Base-by-base conservation (phyloP, 352 stramenopile species). In the Pythium scleroteichum region DNA sequence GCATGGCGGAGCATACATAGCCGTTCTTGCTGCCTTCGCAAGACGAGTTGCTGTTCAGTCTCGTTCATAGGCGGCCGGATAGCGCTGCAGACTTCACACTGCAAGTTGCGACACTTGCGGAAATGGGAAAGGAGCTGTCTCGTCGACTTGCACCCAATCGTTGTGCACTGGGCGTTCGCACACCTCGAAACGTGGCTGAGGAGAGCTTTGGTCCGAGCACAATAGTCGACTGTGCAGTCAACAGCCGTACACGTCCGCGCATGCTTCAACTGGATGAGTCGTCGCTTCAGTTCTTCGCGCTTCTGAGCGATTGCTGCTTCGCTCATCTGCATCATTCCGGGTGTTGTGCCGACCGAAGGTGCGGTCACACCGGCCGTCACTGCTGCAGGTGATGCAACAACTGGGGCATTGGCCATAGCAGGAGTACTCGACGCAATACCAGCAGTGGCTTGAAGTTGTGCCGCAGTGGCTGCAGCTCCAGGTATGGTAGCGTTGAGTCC, bases 11-110 rank as follows among this genome's bases (percentile, higher is more conserved):
- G 68, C 87, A 96, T 94, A 42, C 85, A 96, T 16, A 96, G 53
- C 13, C 87, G 78, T 52, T 96, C 85, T 73, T 96, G 87, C 56
- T 96, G 87, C 4, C 85, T 71, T 26, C 87, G 85, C 40, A 96
- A 67, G 14, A 96, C 87, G 53, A 92, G 56, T 55, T 94, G 84
- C 62, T 92, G 84, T 60, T 96, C 85, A 8, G 77, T 92, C 41
- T 93, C 83, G 48, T 93, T 92, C 82, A 94, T 94, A 2, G 82
- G 86, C n/a, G 86, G 85, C 20, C 86, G 82, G 64, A 95, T 95
- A 29, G 86, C 86, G 49, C 81, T 93, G 61, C 86, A 95, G 1
- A 95, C 86, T 53, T 95, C 85, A 39, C 86, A 95, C 51, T 92
- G 81, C 27, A 95, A 72, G 59, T 95, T 92, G 29, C 86, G 78